Evolutionary conservation across 176 grass and related monocot species (phyloP), one percentile per base, ranked within the genome.

Genomic region (Cenchrus purpureus): DNA sequence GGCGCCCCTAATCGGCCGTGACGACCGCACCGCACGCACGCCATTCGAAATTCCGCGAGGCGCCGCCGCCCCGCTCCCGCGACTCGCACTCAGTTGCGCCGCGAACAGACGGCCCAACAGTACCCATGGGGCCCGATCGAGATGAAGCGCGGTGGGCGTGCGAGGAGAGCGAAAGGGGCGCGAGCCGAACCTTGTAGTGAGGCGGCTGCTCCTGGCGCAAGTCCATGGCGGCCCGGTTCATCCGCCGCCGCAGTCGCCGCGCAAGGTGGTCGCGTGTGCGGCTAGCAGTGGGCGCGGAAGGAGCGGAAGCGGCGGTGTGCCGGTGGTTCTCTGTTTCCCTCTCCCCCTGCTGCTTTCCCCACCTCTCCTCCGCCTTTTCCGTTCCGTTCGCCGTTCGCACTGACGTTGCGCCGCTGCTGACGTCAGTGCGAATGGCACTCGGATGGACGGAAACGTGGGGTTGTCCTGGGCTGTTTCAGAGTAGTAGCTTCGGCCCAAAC

Each of bases 151-250:
- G 4, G 1, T 46, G 37, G 14, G 65, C 4, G 63, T 13, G 14
- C 7, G 54, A 59, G 3, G 54, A 62, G 32, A 68, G 25, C 37
- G 37, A 50, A 50, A 10, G n/a, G 68, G 56, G 49, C n/a, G 49
- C 77, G 75, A 78, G 17, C 56, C 74, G 68, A 84, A 88, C 81
- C 86, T 79, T 79, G 74, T 73, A 84, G 56, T 16, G 7, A 15
- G 4, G n/a, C 56, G 7, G 46, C 74, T 65, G 73, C 45, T 64
- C 80, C 37, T 79, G 22, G 34, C 29, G 65, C 10, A 66, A 17
- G 46, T 78, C 56, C 80, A 83, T 88, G 73, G 73, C 29, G 42
- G 12, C 52, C 71, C 63, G 71, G 42, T 87, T 76, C 76, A 70
- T 79, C 55, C 7, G 34, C 8, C 58, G 20, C 46, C 76, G 29